Base-by-base conservation (phyloP, 805 yeast genomes). In the Yueomyces sp. region DNA sequence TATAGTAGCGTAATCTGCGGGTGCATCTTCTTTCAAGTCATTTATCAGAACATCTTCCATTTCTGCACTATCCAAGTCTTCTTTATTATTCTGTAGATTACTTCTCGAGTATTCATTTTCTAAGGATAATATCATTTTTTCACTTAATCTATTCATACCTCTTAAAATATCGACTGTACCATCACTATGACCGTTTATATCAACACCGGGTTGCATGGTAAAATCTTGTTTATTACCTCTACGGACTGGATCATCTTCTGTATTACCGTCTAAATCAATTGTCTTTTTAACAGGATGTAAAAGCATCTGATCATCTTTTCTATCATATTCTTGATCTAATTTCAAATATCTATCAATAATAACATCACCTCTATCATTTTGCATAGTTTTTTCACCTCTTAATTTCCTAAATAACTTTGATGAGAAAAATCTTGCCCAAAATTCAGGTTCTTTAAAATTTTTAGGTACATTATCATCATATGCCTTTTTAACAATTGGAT, bases 361-460 rank as follows among this genome's bases (percentile, higher is more conserved):
- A 4, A 79, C 73, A 61, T 92, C 97, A 43, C 92, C 87, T 49
- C 94, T 72, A 49, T 85, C 85, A 56, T 76, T 81, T 2, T 74
- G 63, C 54, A 79, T 77, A 43, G 86, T 74, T 50, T 78, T 79
- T 56, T 92, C 97, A 46, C 98, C 98, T 58, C 95, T 73, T 33
- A 92, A 67, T 53, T 87, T 76, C 51, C 96, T 71, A 56, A 88
- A 92, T 47, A 92, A 66, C 53, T 86, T 82, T 0, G 96, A 87
- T 54, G 85, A 80, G 69, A 92, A 92, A 55, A 92, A 92, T 48
- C 96, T 68, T 8, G 95, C 85, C 98, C 98, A 92, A 54, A 92
- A 92, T 56, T 84, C 95, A 38, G 90, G 88, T 59, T 92, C 97
- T 40, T 76, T 73, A 43, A 92, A 70, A 40, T 62, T 60, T 48